phyloP scores from a whole-genome alignment of 805 yeast genomes.

The Middelhovenomyces tepae region DNA sequence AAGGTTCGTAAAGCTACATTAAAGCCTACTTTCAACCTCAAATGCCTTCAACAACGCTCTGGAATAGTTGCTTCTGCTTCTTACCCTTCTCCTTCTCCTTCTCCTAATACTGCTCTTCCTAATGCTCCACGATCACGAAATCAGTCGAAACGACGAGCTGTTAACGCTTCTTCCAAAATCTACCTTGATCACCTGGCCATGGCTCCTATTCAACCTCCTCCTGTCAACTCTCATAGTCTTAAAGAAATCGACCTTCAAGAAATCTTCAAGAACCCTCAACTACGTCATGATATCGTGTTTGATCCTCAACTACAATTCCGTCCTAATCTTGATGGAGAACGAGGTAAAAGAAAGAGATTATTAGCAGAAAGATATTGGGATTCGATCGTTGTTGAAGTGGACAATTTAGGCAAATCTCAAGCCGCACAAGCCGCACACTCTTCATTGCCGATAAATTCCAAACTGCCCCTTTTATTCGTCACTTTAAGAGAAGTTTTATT shows the following conservation, averaged over 20 bases:
- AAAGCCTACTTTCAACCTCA: too few species aligned
- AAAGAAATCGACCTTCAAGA: slow-evolving; percentile 83
- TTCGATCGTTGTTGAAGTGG: slow-evolving; percentile 60
- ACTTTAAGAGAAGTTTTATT: slow-evolving; percentile 72
- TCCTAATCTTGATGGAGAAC: slow-evolving; percentile 84
- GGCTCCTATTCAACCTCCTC: slow-evolving; percentile 47
- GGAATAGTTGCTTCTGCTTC: too few species aligned
- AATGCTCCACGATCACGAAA: too few species aligned
- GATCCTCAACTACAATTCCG: slow-evolving; percentile 89
- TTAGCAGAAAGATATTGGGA: slow-evolving; percentile 79
- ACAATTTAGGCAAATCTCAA: slow-evolving; percentile 17
- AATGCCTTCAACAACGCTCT: too few species aligned
- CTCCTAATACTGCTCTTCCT: too few species aligned
- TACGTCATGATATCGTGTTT: slow-evolving; percentile 85
- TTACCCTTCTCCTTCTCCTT: too few species aligned
- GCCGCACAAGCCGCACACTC: slow-evolving; percentile 9
- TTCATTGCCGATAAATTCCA: slow-evolving; percentile 20
- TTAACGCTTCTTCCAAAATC: too few species aligned
- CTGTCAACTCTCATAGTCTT: slow-evolving; percentile 71
- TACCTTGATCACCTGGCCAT: slow-evolving; percentile 12
- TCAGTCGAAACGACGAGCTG: too few species aligned
- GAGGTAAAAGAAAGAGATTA: slow-evolving; percentile 69
- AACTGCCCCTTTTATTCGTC: slow-evolving; percentile 62
- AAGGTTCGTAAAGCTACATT: too few species aligned
- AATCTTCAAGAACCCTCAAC: slow-evolving; percentile 82